Conservation (phyloP, 345 rosid species). For the Gossypium mustelinum region DNA sequence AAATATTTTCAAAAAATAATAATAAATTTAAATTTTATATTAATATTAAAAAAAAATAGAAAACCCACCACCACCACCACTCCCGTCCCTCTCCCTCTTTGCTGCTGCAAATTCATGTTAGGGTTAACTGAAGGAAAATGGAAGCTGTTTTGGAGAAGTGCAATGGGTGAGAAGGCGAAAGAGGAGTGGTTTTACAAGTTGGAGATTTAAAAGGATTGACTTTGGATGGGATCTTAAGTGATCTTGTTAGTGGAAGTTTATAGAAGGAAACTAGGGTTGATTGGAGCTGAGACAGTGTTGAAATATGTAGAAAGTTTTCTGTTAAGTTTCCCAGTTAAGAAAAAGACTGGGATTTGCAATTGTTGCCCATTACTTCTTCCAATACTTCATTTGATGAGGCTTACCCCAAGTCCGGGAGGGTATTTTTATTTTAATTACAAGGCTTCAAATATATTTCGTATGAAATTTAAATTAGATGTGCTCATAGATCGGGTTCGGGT, state of each 20-base stretch:
- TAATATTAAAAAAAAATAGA: no score
- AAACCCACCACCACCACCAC: no score
- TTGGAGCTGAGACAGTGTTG: conserved; percentile 42
- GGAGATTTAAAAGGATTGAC: conserved; percentile 47
- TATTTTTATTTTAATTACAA: background rate
- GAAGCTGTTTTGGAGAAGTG: conserved; percentile 22
- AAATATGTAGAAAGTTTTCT: conserved; percentile 41
- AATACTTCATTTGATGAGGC: conserved; percentile 29
- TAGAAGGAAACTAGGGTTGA: conserved; percentile 42
- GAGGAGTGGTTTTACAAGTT: conserved; percentile 35
- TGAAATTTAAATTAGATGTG: background rate
- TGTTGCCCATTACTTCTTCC: conserved; percentile 48
- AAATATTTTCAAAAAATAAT: no score
- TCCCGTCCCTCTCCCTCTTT: no score
- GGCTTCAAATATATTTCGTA: background rate
- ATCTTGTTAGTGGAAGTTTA: conserved; percentile 32
- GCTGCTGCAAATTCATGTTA: no score
- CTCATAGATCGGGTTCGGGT: no score
- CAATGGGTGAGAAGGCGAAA: conserved; percentile 7
- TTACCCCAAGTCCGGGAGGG: conserved; percentile 57
- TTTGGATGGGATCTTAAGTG: conserved; percentile 20
- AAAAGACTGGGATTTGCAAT: conserved; percentile 59
- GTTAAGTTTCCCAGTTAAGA: conserved; percentile 45
- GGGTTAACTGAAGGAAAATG: conserved; percentile 29
- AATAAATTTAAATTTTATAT: no score